Evolutionary conservation across 1,284 basidiomycete species (phyloP).

Genomic region (Lignosus rhinocerotis): DNA sequence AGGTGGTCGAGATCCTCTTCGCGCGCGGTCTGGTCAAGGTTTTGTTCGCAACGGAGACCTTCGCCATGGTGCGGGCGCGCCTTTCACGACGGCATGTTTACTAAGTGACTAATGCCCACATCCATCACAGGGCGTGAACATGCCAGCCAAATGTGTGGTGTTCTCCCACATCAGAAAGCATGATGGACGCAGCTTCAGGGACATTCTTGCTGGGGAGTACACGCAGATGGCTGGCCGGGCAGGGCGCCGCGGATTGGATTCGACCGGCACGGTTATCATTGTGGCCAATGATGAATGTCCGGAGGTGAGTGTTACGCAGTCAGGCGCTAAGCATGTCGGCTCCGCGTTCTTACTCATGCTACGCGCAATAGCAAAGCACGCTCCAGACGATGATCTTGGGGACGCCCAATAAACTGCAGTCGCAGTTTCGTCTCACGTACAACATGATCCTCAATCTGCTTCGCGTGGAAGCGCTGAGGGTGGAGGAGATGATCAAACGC

Average conservation of each 20-base stretch:
- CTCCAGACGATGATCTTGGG: constrained; percentile 94
- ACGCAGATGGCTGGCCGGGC: constrained; percentile 99
- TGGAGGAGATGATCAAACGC: constrained; percentile 99
- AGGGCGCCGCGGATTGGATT: constrained; percentile 92
- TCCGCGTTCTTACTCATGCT: constrained; percentile 1
- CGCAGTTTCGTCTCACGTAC: constrained; percentile 97
- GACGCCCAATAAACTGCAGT: constrained; percentile 87
- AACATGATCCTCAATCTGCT: constrained; percentile 99
- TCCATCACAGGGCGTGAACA: constrained; percentile 86
- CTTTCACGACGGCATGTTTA: neutral
- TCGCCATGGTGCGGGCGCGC: constrained; percentile 84
- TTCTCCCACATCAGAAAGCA: constrained; percentile 97
- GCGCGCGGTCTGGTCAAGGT: constrained; percentile 96
- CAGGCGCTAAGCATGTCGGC: neutral
- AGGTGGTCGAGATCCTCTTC: constrained; percentile 97
- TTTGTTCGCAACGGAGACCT: constrained; percentile 98
- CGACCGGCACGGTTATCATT: constrained; percentile 95
- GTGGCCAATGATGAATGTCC: constrained; percentile 85
- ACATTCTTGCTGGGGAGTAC: constrained; percentile 89
- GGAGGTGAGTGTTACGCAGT: constrained; percentile 54
- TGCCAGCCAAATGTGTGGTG: constrained; percentile 97
- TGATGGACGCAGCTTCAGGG: constrained; percentile 91
- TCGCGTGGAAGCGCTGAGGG: constrained; percentile 92
- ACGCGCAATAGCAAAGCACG: constrained; percentile 58
- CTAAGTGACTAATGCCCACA: constrained; percentile 3